phyloP scores from a whole-genome alignment of 2,329 filamentous ascomycete species.

The Botrytis cinerea region DNA sequence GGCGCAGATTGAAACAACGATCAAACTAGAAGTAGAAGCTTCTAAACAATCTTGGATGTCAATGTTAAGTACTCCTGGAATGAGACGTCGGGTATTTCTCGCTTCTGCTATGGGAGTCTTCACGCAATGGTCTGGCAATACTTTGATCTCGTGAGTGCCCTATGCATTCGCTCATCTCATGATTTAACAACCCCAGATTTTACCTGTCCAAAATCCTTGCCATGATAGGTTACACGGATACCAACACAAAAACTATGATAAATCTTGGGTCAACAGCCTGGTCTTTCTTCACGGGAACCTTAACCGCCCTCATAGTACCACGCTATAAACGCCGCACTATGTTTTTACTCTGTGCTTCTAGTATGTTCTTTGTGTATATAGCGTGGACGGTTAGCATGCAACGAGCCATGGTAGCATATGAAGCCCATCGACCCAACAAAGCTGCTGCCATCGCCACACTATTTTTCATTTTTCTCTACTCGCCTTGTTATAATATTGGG shows the following conservation, averaged over 20 bases:
- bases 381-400: constrained; percentile 55
- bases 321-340: constrained; percentile 51
- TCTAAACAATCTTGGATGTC: constrained; percentile 56
- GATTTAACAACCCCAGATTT: constrained; percentile 27
- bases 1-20: constrained; percentile 59
- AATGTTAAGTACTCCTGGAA: constrained; percentile 52
- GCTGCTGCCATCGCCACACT: constrained; percentile 43
- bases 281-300: constrained; percentile 46
- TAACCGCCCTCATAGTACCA: constrained; percentile 47
- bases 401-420: constrained; percentile 42
- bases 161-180: neutral
- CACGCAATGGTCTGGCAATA: constrained; percentile 55
- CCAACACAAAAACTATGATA: constrained; percentile 47
- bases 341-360: constrained; percentile 56
- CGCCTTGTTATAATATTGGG: constrained; percentile 63
- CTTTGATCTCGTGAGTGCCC: constrained; percentile 45
- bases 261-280: constrained; percentile 51
- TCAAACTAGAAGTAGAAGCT: constrained; percentile 55
- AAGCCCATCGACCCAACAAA: constrained; percentile 35
- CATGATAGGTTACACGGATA: neutral
- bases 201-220: constrained; percentile 50
- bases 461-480: constrained; percentile 63
- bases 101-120: constrained; percentile 54
- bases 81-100: constrained; percentile 52
- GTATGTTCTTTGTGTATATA: constrained; percentile 56